Evolutionary conservation across 768 basidiomycete genomes (phyloP), one percentile per base, ranked within the genome.

Genomic region (Mycena alexandri): DNA sequence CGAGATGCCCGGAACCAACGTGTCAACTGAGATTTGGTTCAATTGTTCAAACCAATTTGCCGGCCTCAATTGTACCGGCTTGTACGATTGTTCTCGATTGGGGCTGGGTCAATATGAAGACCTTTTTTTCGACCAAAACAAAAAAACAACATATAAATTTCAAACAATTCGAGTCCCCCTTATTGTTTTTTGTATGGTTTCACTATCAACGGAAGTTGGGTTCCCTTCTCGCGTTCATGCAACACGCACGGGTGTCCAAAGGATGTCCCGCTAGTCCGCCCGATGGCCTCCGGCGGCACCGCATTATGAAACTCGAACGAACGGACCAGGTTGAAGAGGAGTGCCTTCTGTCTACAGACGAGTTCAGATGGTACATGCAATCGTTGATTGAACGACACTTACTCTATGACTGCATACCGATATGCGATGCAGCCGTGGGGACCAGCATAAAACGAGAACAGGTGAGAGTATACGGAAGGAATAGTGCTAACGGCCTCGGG

Each of bases 371-470:
- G n/a, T n/a, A n/a, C n/a, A 13, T 17, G 12, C 6, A 2, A 2
- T 8, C 13, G 38, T 6, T 24, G 42, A 14, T 10, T 21, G 11
- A 17, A 2, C 16, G 4, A 24, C 41, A 56, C 33, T 34, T 53
- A 53, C 87, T 89, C 89, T 13, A 85, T 78, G 22, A 91, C 74
- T 17, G 90, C 81, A 72, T 91, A 91, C 5, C 87, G 84, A 73
- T 86, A 90, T 0, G 89, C 90, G 34, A 91, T 90, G 68, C 91
- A 92, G 0, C 87, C 82, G 21, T 84, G 83, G 19, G 89, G 87
- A 5, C 58, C 61, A 16, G 61, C 48, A 8, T 17, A 51, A 41
- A 61, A 61, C 13, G 61, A 25, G 38, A 61, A 16, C 2, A 52
- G 22, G 21, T 61, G 14, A 14, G 38, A 24, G 21, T 19, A 61